Evolutionary conservation across 176 grass and related monocot genomes (phyloP), one percentile per base, ranked within the genome.

Genomic region (Phragmites australis): DNA sequence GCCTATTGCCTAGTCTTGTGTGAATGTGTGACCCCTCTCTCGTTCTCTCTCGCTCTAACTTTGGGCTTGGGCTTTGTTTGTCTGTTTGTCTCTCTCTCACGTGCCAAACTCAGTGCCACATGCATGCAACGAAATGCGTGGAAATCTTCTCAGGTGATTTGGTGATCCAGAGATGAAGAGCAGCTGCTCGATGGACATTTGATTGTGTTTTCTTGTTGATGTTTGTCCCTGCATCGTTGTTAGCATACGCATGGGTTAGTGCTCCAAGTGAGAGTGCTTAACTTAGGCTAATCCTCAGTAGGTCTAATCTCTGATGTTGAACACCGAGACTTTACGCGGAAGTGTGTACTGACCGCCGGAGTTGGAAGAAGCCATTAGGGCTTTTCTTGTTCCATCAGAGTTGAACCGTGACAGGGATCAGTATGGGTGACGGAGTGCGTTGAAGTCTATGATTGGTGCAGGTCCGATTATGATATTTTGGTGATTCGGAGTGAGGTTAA

Each of bases 111-210:
- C 34, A 18, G 53, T 3, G 25, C 19, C 54, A 58, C 81, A 75
- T 54, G 60, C 61, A 39, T 22, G 52, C 82, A 67, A 53, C 19
- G 27, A 67, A 79, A 59, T 83, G 67, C 58, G 31, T 59, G 48
- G 66, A 84, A 26, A 37, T 63, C 75, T 75, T 88, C 87, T 60
- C 81, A 85, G 87, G 76, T 76, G 87, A 75, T 80, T 75, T 29
- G 81, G 53, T 46, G 68, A 80, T 62, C 69, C 81, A 18, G 48
- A 83, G 22, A 56, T 40, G 48, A 58, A 49, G 6, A 29, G 11
- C 76, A 37, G 32, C 66, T 21, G 1, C 46, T 30, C 29, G 21
- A 53, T 43, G 10, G 47, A 9, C 59, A 22, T 27, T 47, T 50
- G 8, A 55, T 47, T 39, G 18, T 5, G 9, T 42, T 16, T 45